A percentile compares a stretch with the other conserved stretches of the same genome.
Evolutionary conservation across 148 eudicot genomes (phyloP).

Genomic region (Persicaria tinctoria): DNA sequence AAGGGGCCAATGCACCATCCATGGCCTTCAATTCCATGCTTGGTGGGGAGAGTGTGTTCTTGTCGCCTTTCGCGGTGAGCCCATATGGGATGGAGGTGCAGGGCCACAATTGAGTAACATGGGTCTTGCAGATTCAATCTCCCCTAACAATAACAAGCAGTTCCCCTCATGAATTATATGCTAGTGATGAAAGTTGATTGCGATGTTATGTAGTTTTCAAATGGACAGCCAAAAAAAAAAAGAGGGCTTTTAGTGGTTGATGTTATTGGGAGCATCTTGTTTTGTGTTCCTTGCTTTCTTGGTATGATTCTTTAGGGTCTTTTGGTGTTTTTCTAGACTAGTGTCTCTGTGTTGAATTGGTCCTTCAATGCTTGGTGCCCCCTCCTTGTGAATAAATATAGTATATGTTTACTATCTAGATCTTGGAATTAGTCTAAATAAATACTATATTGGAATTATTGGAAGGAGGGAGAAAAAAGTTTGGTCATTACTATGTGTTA

Average conservation of each 20-base stretch:
- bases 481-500: neutral
- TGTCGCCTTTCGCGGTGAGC: neutral
- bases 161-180: neutral
- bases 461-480: neutral
- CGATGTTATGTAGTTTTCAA: constrained; percentile 7
- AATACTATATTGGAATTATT: neutral
- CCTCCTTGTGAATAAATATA: constrained; percentile 1
- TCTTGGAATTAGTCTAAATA: neutral
- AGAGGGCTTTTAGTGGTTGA: neutral
- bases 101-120: constrained; percentile 8
- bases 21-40: neutral
- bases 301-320: neutral
- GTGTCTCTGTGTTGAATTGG: neutral
- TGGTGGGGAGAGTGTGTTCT: neutral
- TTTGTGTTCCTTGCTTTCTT: neutral
- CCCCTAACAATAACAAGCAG: neutral
- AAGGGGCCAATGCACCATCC: neutral
- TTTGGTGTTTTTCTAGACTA: neutral
- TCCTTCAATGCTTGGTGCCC: neutral
- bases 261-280: neutral
- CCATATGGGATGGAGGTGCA: constrained; percentile 2
- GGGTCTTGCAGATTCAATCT: constrained; percentile 1
- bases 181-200: constrained; percentile 1
- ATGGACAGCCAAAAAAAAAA: neutral
- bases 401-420: constrained; percentile 1